Evolutionary conservation across 495 filamentous ascomycete genomes (phyloP).

Genomic region (Acidomyces sp.): DNA sequence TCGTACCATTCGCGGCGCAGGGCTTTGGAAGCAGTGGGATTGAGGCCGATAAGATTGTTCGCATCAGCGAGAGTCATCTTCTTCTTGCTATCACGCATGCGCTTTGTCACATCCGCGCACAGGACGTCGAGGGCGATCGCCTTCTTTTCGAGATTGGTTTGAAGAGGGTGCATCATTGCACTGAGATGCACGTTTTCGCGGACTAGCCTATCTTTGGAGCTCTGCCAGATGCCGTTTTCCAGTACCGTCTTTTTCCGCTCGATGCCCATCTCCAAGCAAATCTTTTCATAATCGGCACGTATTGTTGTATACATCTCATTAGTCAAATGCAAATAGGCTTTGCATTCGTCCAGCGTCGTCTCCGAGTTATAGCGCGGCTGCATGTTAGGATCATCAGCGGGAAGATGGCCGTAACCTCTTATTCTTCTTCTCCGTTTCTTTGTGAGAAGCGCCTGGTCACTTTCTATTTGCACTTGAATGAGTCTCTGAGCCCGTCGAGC

Average conservation of each 20-base stretch:
- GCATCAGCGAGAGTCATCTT: slow-evolving; percentile 59
- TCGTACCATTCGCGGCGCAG: slow-evolving; percentile 54
- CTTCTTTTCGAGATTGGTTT: slow-evolving; percentile 38
- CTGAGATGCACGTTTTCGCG: slow-evolving; percentile 52
- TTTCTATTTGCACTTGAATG: slow-evolving; percentile 44
- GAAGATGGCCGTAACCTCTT: slow-evolving; percentile 55
- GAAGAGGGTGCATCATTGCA: slow-evolving; percentile 45
- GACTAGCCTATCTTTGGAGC: slow-evolving; percentile 54
- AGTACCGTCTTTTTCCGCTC: slow-evolving; percentile 58
- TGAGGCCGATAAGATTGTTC: slow-evolving; percentile 57
- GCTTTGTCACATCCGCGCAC: slow-evolving; percentile 70
- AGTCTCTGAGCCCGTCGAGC: slow-evolving; percentile 23
- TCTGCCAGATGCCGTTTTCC: slow-evolving; percentile 60
- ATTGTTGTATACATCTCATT: slow-evolving; percentile 47
- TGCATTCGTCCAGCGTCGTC: slow-evolving; percentile 68
- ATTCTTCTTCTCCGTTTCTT: slow-evolving; percentile 62
- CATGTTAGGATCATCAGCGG: slow-evolving; percentile 53
- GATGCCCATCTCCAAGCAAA: slow-evolving; percentile 52
- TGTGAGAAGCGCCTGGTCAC: slow-evolving; percentile 47
- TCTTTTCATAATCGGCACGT: slow-evolving; percentile 52
- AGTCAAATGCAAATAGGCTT: slow-evolving; percentile 53
- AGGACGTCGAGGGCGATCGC: slow-evolving; percentile 62
- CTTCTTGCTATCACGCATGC: slow-evolving; percentile 51
- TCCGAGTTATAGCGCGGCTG: slow-evolving; percentile 71
- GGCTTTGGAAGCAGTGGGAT: slow-evolving; percentile 55